Base-by-base conservation (phyloP, 1,139 yeast species). In the Candida sp. region DNA sequence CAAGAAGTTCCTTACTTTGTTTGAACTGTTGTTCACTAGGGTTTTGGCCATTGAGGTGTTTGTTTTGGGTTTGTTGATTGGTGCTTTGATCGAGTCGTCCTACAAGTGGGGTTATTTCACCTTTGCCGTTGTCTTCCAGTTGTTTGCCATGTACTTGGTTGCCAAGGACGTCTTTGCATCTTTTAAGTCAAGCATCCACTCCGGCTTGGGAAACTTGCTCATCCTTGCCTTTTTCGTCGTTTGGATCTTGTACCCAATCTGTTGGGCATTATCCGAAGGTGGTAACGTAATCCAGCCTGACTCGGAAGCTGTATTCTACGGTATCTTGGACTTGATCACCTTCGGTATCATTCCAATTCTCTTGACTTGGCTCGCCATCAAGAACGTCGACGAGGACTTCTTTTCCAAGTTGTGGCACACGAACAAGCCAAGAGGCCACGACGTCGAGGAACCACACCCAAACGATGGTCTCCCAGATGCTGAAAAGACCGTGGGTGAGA, bases 91-190 rank as follows among this genome's bases (percentile, higher is more conserved):
- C 51, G 64, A 67, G 49, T 80, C 88, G n/a, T 70, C 83, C 49
- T 85, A 85, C 68, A 85, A 82, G 67, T 85, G 90, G 90, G 90
- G 88, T 59, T 84, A 79, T 73, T 83, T 75, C 54, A 73, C 77
- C 42, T 74, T 74, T 60, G 69, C 75, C 25, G 63, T 63, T n/a
- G 54, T 63, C 51, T 76, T 75, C 32, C 72, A 69, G 55, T 58
- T 81, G 45, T 70, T 75, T 52, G 72, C 73, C n/a, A 66, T 76
- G 43, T 58, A 58, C 11, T 62, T 77, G 50, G 54, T 76, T 48
- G 50, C 57, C 25, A 48, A 46, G 35, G 58, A 56, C 39, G 45
- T 54, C 25, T 42, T 39, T 34, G 37, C 35, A 27, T 54, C 57
- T 12, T 51, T 55, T 34, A 59, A 52, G 31, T 41, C 58, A 3